Evolutionary conservation across 331 rosid genomes (phyloP), one percentile per base, ranked within the genome.

Genomic region (Spiraea crenata): DNA sequence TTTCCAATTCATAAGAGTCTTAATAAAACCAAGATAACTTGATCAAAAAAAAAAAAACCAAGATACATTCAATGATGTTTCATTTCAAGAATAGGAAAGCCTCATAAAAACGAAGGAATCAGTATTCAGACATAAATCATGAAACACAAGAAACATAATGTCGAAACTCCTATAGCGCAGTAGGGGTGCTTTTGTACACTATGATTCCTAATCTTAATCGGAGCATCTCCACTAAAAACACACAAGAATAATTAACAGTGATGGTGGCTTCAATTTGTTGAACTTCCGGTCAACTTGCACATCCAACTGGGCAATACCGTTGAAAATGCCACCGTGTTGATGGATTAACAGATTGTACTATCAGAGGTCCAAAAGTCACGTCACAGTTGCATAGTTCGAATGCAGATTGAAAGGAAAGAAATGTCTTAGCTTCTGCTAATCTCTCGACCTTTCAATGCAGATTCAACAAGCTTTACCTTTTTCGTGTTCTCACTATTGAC

Each of bases 391-490:
- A 2, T 57, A 38, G 35, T 71, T 58, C 2, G 61, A 67, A 34
- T 7, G 14, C 35, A 67, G 7, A 72, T 65, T 68, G 51, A 59
- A 55, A 65, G 77, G 37, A 40, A 17, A 12, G 79, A 76, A 15
- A 64, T 58, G 51, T 83, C 74, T 75, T 86, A 77, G 69, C 77
- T 82, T 77, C 80, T 64, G 76, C 84, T 81, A 57, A 76, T 82
- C 73, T 91, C 97, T 67, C 52, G 81, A 78, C 57, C 80, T 72
- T 13, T 87, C 74, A 93, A 65, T 11, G 82, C 76, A 49, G 96
- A 84, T 70, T 89, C 99, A 14, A 95, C 96, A 42, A 89, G 69
- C 82, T 89, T 89, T 57, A 89, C 89, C 86, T 80, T 95, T 76
- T 85, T 82, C 1, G 95, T 12, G 71, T 95, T 95, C 63, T 89